These are phyloP conservation scores for Lactarius sanguifluus DNA, from an alignment of 768 basidiomycete species.

Conservation along the genomic window DNA sequence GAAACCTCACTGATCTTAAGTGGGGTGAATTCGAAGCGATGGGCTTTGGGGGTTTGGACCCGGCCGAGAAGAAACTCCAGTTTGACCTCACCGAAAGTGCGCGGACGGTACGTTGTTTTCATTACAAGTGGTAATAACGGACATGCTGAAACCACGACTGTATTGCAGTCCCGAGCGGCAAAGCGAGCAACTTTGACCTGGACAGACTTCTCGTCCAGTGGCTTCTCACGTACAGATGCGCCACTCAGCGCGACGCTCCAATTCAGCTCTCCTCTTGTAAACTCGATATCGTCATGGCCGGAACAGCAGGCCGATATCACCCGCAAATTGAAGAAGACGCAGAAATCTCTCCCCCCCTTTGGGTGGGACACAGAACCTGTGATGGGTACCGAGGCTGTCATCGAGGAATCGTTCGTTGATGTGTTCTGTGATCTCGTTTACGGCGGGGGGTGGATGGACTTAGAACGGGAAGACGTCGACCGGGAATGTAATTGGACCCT, in stretches of 20 bases:
- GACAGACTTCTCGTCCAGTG: constrained; percentile 84
- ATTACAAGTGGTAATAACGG: not conserved
- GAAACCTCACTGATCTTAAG: constrained; percentile 78
- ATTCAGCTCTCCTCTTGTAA: constrained; percentile 58
- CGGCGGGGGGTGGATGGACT: constrained; percentile 84
- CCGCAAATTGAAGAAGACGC: constrained; percentile 80
- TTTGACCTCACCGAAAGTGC: constrained; percentile 94
- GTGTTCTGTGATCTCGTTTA: constrained; percentile 82
- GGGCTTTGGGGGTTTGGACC: constrained; percentile 65
- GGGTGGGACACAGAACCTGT: constrained; percentile 92
- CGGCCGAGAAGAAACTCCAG: constrained; percentile 69
- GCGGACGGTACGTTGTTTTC: constrained; percentile 52
- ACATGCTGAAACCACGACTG: constrained; percentile 40
- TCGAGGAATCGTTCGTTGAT: constrained; percentile 90
- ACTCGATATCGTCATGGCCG: constrained; percentile 72
- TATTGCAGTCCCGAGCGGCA: constrained; percentile 38
- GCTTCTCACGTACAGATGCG: constrained; percentile 77
- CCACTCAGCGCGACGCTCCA: constrained; percentile 80
- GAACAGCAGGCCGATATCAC: constrained; percentile 67
- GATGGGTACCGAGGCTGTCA: constrained; percentile 69
- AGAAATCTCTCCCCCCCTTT: constrained; percentile 79
- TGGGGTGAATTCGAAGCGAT: constrained; percentile 91
- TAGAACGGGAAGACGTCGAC: constrained; percentile 72
- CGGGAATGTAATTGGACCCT: constrained; percentile 91
- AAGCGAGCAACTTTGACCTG: constrained; percentile 87